Evolutionary conservation across 139 green algal genomes (phyloP).

Genomic region (Haematococcus sp.): DNA sequence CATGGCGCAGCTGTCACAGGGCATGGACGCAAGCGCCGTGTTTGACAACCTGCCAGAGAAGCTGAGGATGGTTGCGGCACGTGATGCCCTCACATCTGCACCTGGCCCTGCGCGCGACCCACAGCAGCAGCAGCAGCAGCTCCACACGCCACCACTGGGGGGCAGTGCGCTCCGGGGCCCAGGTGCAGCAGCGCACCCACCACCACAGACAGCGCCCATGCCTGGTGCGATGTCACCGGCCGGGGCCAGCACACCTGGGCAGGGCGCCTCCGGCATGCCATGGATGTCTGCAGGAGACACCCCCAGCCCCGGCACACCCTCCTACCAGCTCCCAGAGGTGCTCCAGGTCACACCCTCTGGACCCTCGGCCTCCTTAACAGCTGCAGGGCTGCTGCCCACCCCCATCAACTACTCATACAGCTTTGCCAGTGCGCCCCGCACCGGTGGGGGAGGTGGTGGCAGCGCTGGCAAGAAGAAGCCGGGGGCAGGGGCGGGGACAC

Average conservation of each 20-base stretch:
- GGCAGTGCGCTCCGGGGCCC: neutral
- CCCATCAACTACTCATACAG: too few relatives aligned
- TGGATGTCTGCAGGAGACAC: too few relatives aligned
- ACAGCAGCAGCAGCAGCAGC: conserved; percentile 1
- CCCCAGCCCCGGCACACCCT: too few relatives aligned
- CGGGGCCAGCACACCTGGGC: too few relatives aligned
- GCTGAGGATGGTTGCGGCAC: conserved; percentile 23
- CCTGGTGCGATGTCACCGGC: too few relatives aligned
- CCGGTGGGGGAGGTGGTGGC: neutral
- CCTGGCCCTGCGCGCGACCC: neutral
- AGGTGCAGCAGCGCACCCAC: neutral
- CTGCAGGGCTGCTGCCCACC: neutral
- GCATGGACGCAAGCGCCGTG: conserved; percentile 28
- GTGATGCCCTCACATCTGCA: conserved; percentile 5
- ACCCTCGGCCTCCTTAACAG: neutral
- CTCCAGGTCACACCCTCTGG: too few relatives aligned
- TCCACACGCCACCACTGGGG: neutral
- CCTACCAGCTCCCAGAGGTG: too few relatives aligned
- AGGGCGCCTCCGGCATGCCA: too few relatives aligned
- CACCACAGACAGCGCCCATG: too few relatives aligned
- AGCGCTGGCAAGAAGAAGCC: too few relatives aligned
- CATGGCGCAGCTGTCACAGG: conserved; percentile 32
- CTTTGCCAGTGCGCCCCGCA: neutral
- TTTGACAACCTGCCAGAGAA: conserved; percentile 38
- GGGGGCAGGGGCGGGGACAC: too few relatives aligned